Conservation (phyloP, 2,329 filamentous ascomycete species). For the Drechslera avenae region DNA sequence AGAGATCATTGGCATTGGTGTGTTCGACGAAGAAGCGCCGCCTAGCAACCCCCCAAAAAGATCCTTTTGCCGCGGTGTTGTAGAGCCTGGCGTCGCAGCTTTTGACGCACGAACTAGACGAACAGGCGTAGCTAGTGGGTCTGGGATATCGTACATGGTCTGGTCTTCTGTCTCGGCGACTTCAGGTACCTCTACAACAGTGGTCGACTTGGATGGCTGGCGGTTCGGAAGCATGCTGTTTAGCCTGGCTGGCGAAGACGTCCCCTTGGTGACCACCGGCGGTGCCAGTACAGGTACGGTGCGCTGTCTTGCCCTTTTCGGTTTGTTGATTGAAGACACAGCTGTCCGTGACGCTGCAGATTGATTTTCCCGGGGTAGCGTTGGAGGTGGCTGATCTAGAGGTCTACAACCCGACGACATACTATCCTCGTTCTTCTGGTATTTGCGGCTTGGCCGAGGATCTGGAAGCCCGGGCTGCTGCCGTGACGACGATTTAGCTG, state of each 20-base stretch:
- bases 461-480: constrained; percentile 13
- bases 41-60: constrained; percentile 43
- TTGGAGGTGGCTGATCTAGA: neutral
- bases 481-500: constrained; percentile 12
- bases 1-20: constrained; percentile 41
- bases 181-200: constrained; percentile 18
- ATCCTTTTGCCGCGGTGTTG: constrained; percentile 45
- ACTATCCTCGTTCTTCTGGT: constrained; percentile 32
- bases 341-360: neutral
- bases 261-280: constrained; percentile 30
- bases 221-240: constrained; percentile 39
- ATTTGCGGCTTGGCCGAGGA: constrained; percentile 32
- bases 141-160: constrained; percentile 45
- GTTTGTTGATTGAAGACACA: constrained; percentile 26
- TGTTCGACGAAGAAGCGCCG: constrained; percentile 32
- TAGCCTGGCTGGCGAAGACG: constrained; percentile 43
- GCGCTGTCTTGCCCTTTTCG: constrained; percentile 33
- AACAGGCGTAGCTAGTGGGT: constrained; percentile 27
- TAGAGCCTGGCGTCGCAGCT: constrained; percentile 29
- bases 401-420: constrained; percentile 20
- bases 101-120: constrained; percentile 21
- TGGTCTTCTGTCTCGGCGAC: constrained; percentile 31
- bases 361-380: neutral
- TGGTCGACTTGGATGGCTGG: constrained; percentile 21
- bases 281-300: constrained; percentile 26